These are phyloP conservation scores for Penicillium sp. DNA, from an alignment of 2,329 filamentous ascomycete genomes.

Conservation along the genomic window DNA sequence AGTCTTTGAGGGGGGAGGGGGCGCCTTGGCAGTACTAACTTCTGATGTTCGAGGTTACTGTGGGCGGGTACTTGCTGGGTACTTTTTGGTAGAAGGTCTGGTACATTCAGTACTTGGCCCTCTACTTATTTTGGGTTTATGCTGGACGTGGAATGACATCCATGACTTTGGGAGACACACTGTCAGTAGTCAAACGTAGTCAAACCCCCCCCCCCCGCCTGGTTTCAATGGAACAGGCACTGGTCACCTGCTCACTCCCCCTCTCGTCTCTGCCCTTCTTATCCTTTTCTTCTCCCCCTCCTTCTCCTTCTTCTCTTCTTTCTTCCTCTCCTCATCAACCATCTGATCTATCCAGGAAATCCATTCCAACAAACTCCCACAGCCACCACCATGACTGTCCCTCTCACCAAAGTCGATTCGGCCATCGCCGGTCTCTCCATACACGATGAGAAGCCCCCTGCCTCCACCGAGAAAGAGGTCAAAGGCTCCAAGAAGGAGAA, in stretches of 20 bases:
- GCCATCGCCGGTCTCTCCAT: constrained; percentile 77
- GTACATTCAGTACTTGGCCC: not conserved
- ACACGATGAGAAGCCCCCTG: constrained; percentile 59
- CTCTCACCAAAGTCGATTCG: constrained; percentile 87
- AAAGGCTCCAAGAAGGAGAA: constrained; percentile 56
- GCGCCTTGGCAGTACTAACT: too few species aligned
- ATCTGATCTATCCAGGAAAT: constrained; percentile 6
- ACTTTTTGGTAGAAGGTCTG: too few species aligned
- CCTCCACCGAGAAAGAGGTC: constrained; percentile 33
- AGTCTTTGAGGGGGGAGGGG: not conserved
- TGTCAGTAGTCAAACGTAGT: too few species aligned
- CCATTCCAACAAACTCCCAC: not conserved
- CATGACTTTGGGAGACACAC: constrained; percentile 15
- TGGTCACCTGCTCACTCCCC: constrained; percentile 35
- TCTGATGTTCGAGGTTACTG: too few species aligned
- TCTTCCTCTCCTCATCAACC: constrained; percentile 6
- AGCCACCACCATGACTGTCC: constrained; percentile 55
- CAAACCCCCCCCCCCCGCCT: not conserved
- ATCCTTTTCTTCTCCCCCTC: constrained; percentile 10
- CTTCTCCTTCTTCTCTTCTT: constrained; percentile 6
- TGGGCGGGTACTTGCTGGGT: too few species aligned
- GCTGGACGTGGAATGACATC: constrained; percentile 22
- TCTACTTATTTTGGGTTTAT: constrained; percentile 3
- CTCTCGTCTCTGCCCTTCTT: constrained; percentile 13
- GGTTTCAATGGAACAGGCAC: constrained; percentile 2